Percentiles rank a stretch among this genome's conserved stretches.
Evolutionary conservation across 2,329 filamentous ascomycete species (phyloP).

Genomic region (Colletotrichum viniferum): DNA sequence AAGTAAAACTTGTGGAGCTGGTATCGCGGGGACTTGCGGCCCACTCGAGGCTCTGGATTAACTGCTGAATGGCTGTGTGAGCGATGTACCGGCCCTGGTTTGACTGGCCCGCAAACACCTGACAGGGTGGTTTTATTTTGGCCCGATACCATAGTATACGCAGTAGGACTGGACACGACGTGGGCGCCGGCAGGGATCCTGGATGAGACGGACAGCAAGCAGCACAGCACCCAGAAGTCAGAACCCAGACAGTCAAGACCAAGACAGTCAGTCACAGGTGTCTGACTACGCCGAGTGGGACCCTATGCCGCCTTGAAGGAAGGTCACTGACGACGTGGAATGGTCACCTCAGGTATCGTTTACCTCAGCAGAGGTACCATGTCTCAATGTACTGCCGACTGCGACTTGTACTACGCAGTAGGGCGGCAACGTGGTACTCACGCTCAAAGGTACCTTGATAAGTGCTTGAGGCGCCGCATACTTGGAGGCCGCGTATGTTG

Average conservation of each 20-base stretch:
- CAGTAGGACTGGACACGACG: neutral
- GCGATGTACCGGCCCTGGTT: no score
- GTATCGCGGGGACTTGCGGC: no score
- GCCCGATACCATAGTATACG: no score
- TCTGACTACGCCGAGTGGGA: neutral
- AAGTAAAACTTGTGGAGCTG: no score
- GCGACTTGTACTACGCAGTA: neutral
- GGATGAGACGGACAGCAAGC: conserved; percentile 1
- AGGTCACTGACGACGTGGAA: no score
- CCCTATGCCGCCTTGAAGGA: neutral
- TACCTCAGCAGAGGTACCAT: neutral
- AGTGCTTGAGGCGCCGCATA: neutral
- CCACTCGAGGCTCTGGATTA: no score
- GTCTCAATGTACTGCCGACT: neutral
- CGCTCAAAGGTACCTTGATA: neutral
- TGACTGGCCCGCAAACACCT: no score
- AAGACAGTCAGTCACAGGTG: neutral
- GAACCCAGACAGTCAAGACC: neutral
- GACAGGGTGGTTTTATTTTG: no score
- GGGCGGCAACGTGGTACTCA: neutral
- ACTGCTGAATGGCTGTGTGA: no score
- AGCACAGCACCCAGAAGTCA: neutral
- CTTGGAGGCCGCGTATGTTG: neutral
- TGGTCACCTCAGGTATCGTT: neutral
- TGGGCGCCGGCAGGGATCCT: neutral